Evolutionary conservation across 192 early-diverging fungal species (phyloP), one percentile per base, ranked within the genome.

Genomic region (Coemansia brasiliensis): DNA sequence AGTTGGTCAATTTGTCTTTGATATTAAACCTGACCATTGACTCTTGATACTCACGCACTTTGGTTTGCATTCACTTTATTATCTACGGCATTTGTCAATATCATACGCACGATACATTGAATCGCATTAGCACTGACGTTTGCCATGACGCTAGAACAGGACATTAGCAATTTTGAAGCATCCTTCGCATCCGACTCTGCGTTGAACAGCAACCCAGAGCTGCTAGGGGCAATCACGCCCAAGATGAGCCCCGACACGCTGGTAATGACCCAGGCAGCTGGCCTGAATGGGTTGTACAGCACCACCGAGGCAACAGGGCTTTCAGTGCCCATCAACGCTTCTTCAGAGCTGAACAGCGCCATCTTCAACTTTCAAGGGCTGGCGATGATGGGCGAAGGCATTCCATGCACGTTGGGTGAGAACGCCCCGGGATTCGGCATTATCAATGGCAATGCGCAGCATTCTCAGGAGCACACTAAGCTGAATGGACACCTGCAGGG

Each of bases 161-260:
- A 42, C n/a, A n/a, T n/a, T n/a, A n/a, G n/a, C 41, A 42, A 42
- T 6, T 18, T n/a, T 7, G 16, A 18, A 2, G 6, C 32, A 5
- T 35, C 32, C 3, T 35, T 35, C 32, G 10, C 32, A 35, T 35
- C 32, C 6, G 32, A 35, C 6, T 2, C 51, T 53, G 51, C 51
- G 11, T 16, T 26, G 10, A 48, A 20, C 46, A 38, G 43, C 45
- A 21, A 35, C 27, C 6, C 37, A 32, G 44, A 59, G 7, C 48
- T 25, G n/a, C 37, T 41, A 24, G 38, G 56, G 54, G 58, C 69
- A 12, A 50, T 61, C 11, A 72, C 63, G 26, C 69, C 69, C 4
- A 57, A 53, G 17, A 61, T 72, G 62, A 52, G 54, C 16, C 8
- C 42, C 24, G 69, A 72, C 10, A 38, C 56, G 7, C 52, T 57